phyloP scores from a whole-genome alignment of 2,329 filamentous ascomycete genomes.

The Grosmannia penicillata region DNA sequence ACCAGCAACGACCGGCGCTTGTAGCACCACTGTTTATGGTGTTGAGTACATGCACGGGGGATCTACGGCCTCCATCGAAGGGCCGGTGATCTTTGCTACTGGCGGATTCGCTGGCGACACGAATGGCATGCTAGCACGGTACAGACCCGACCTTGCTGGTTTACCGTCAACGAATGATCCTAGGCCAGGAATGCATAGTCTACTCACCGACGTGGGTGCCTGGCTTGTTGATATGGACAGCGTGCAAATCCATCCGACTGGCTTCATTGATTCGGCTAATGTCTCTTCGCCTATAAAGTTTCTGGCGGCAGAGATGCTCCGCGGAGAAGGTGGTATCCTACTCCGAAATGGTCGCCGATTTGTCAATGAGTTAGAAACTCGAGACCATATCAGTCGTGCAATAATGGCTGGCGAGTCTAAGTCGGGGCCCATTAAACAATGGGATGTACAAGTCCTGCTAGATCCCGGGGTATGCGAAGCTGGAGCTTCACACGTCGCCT shows the following conservation, averaged over 20 bases:
- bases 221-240: constrained; percentile 99
- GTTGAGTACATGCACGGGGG: constrained; percentile 75
- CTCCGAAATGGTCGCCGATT: constrained; percentile 86
- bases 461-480: constrained; percentile 98
- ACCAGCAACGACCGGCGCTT: background rate
- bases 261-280: constrained; percentile 95
- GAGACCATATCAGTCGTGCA: constrained; percentile 98
- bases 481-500: constrained; percentile 95
- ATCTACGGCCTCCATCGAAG: constrained; percentile 56
- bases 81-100: constrained; percentile 84
- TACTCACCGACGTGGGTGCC: constrained; percentile 68
- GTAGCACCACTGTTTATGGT: constrained; percentile 45
- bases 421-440: constrained; percentile 20
- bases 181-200: constrained; percentile 48
- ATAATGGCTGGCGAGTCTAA: constrained; percentile 33
- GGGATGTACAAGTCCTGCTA: constrained; percentile 89
- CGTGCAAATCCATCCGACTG: constrained; percentile 96
- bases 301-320: constrained; percentile 91
- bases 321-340: constrained; percentile 92
- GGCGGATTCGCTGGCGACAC: constrained; percentile 98
- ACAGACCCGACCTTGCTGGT: constrained; percentile 82
- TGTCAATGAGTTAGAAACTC: constrained; percentile 94
- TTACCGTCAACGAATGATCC: constrained; percentile 73
- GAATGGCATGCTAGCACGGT: constrained; percentile 79
- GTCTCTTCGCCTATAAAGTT: constrained; percentile 97